Evolutionary conservation across 208 protist species (phyloP).

Genomic region (Wallacemonas rigidus): DNA sequence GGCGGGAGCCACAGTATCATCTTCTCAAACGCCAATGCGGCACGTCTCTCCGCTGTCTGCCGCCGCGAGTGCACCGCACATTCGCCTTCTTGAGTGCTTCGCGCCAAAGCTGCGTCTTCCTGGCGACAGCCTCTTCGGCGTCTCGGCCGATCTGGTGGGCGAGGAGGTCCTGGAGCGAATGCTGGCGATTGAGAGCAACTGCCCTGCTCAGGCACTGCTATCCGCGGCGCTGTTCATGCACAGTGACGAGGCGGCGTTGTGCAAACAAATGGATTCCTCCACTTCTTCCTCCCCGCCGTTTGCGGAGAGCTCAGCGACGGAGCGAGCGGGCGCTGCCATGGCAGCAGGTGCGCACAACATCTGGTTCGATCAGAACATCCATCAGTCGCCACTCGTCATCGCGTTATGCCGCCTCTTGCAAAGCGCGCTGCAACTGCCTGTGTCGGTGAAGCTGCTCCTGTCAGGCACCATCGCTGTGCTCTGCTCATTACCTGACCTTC

Average conservation of each 20-base stretch:
- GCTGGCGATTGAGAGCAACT: slow-evolving; percentile 59
- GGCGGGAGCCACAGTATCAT: too few species aligned
- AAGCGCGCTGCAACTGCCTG: slow-evolving; percentile 38
- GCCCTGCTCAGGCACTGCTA: slow-evolving; percentile 31
- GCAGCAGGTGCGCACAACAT: slow-evolving; percentile 21
- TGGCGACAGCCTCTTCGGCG: slow-evolving; percentile 24
- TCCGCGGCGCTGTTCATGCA: slow-evolving; percentile 6
- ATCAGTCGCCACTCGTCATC: slow-evolving; percentile 36
- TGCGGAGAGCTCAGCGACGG: neutral
- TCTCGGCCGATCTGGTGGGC: slow-evolving; percentile 28
- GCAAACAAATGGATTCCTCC: neutral
- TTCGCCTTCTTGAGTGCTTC: slow-evolving; percentile 57
- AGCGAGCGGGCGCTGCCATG: neutral
- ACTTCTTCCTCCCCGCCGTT: neutral
- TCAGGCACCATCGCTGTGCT: slow-evolving; percentile 49
- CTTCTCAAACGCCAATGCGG: too few species aligned
- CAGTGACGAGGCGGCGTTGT: slow-evolving; percentile 15
- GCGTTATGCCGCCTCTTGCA: slow-evolving; percentile 51
- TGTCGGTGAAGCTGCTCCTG: slow-evolving; percentile 44
- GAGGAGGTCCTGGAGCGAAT: slow-evolving; percentile 56
- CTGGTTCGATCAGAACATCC: slow-evolving; percentile 55
- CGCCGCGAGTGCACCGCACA: slow-evolving; percentile 23
- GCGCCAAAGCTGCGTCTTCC: slow-evolving; percentile 32
- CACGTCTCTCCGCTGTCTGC: slow-evolving; percentile 23
- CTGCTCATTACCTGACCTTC: slow-evolving; percentile 62